Percentiles rank a stretch among this genome's conserved stretches.
Conservation (phyloP, 352 stramenopile species). For the Phytophthora tubulina region DNA sequence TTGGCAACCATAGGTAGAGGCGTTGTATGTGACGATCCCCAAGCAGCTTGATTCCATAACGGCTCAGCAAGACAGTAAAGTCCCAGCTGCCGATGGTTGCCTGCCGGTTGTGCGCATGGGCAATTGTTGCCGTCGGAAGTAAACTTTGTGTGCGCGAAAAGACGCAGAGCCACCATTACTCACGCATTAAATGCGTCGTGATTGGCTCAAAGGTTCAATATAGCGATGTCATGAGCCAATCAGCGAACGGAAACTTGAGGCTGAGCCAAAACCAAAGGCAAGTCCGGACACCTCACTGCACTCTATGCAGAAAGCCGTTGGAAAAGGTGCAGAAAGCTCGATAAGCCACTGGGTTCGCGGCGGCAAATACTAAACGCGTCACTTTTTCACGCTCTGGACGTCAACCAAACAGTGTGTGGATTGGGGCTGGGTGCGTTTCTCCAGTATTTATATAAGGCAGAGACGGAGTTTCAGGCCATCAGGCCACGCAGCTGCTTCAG, state of each 20-base stretch:
- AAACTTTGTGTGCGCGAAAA: constrained; percentile 5
- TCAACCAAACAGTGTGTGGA: constrained; percentile 16
- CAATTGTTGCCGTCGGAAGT: neutral
- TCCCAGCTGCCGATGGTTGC: neutral
- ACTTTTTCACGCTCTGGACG: constrained; percentile 24
- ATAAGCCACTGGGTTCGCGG: neutral
- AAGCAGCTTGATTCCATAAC: constrained; percentile 25
- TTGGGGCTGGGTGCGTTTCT: neutral
- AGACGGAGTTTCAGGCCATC: constrained; percentile 7
- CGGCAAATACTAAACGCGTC: neutral
- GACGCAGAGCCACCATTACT: constrained; percentile 14
- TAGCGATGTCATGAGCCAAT: constrained; percentile 29
- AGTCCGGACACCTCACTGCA: constrained; percentile 42
- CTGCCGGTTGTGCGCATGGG: neutral
- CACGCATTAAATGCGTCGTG: neutral
- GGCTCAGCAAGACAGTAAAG: constrained; percentile 3
- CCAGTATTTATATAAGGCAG: constrained; percentile 34
- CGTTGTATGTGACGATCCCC: constrained; percentile 2
- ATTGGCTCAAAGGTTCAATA: constrained; percentile 12
- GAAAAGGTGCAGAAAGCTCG: constrained; percentile 57
- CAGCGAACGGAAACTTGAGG: neutral
- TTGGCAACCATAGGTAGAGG: neutral
- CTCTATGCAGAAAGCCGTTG: constrained; percentile 46
- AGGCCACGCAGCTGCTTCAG: constrained; percentile 11
- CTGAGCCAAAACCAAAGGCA: constrained; percentile 5